Evolutionary conservation across 1,139 yeast species (phyloP).

Genomic region (Candida pseudoviswanathii): DNA sequence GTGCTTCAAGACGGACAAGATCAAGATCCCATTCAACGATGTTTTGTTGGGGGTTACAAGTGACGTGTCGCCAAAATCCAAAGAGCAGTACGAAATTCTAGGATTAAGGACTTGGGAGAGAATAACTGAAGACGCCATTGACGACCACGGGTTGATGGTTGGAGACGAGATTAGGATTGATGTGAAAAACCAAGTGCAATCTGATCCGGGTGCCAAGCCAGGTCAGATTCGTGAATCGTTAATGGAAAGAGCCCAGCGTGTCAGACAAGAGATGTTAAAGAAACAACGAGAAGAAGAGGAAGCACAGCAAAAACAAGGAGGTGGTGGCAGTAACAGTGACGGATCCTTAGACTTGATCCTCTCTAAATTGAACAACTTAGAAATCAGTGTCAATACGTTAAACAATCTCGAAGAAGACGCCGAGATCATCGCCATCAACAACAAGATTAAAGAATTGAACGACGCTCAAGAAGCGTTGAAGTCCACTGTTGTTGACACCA

Average conservation of each 20-base stretch:
- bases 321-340: background rate
- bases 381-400: background rate
- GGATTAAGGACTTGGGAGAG: conserved; percentile 55
- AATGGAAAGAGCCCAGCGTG: conserved; percentile 38
- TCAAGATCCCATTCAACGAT: conserved; percentile 37
- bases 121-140: conserved; percentile 56
- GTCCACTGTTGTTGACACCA: background rate
- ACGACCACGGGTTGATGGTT: conserved; percentile 58
- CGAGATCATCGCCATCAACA: background rate
- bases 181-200: conserved; percentile 20
- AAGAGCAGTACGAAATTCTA: conserved; percentile 63
- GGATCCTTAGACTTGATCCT: conserved; percentile 1
- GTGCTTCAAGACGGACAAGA: conserved; percentile 63
- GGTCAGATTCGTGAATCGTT: conserved; percentile 33
- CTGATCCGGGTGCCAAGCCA: conserved; percentile 13
- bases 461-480: conserved; percentile 4
- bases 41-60: conserved; percentile 59
- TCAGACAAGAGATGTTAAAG: conserved; percentile 23
- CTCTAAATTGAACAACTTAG: conserved; percentile 10
- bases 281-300: conserved; percentile 11
- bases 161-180: conserved; percentile 41
- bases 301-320: background rate
- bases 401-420: conserved; percentile 3
- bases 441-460: conserved; percentile 3
- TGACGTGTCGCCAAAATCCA: conserved; percentile 32